Evolutionary conservation across 768 basidiomycete genomes (phyloP), one percentile per base, ranked within the genome.

Genomic region (Hortiboletus flavorubellus): DNA sequence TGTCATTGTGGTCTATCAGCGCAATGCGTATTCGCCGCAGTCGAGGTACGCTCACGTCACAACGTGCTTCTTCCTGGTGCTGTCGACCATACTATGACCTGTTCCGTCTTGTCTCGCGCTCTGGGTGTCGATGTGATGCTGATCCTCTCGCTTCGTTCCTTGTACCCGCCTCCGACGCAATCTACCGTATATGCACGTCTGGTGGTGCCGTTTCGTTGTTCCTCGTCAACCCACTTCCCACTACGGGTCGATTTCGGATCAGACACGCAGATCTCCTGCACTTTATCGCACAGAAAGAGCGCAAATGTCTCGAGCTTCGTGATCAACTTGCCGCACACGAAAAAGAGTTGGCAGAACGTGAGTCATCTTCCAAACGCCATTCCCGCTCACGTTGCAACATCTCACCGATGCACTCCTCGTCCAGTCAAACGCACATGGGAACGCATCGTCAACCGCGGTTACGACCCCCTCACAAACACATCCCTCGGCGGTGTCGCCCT

Each of bases 281-380:
- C 31, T 86, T 87, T 55, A 93, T 93, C 48, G 91, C 91, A 0
- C 89, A 91, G 71, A 92, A 93, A 59, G 91, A 93, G 67, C 82
- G 87, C 0, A 87, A 84, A 67, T 91, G 89, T 61, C 80, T 93
- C 39, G 91, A 93, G 54, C 76, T 93, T 42, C 84, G 89, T 16
- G 82, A 86, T 5, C 89, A 90, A 60, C 81, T 93, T 2, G 78
- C 79, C 8, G 64, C 72, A 14, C 88, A 92, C 60, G 91, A 93
- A 72, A 78, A 78, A 3, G 91, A 92, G 64, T 76, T 93, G 3
- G 66, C 79, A 1, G 80, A 87, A 66, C 72, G 84, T 85, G 66
- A 53, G 82, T 71, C 6, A 11, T 26, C 5, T 26, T 26, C 26
- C 26, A 26, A 26, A 26, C 26, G 26, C 26, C 26, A 26, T 26